Percentiles rank a stretch among this genome's conserved stretches.
phyloP scores from a whole-genome alignment of 2,329 filamentous ascomycete genomes.

The Fusarium sambucinum region DNA sequence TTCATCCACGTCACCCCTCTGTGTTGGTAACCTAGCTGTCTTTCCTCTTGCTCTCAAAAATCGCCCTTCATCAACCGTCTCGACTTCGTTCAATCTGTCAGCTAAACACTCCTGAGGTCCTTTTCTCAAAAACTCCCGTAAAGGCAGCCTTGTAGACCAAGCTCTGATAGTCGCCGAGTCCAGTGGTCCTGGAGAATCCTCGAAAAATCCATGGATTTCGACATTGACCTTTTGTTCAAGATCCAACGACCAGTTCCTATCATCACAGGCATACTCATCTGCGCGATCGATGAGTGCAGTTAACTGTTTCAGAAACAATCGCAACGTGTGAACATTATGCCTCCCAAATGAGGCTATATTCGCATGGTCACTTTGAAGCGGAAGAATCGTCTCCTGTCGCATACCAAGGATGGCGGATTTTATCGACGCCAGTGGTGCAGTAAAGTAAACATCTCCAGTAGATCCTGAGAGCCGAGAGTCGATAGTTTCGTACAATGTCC shows the following conservation, averaged over 20 bases:
- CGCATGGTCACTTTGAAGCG: conserved; percentile 67
- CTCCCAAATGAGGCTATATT: conserved; percentile 67
- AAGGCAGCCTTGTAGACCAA: conserved; percentile 64
- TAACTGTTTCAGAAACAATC: conserved; percentile 54
- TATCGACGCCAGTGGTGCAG: conserved; percentile 69
- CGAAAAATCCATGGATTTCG: conserved; percentile 70
- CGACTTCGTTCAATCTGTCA: conserved; percentile 62
- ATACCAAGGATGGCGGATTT: conserved; percentile 66
- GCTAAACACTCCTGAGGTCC: conserved; percentile 68
- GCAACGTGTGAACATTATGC: conserved; percentile 62
- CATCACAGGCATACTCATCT: conserved; percentile 48
- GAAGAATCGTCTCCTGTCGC: conserved; percentile 64
- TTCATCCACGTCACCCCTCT: conserved; percentile 10
- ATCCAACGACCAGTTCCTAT: conserved; percentile 59
- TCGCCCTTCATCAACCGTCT: conserved; percentile 48
- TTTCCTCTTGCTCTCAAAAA: conserved; percentile 49
- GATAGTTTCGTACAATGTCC: conserved; percentile 73
- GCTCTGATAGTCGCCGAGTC: conserved; percentile 58
- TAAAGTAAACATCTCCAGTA: conserved; percentile 65
- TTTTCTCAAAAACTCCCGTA: conserved; percentile 66
- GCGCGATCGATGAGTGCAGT: conserved; percentile 51
- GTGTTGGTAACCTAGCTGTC: conserved; percentile 41
- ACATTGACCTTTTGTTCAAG: conserved; percentile 67
- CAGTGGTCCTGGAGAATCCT: conserved; percentile 58
- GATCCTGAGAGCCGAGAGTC: conserved; percentile 67